Evolutionary conservation across 2,329 filamentous ascomycete genomes (phyloP), one percentile per base, ranked within the genome.

Genomic region (Ilyonectria robusta): DNA sequence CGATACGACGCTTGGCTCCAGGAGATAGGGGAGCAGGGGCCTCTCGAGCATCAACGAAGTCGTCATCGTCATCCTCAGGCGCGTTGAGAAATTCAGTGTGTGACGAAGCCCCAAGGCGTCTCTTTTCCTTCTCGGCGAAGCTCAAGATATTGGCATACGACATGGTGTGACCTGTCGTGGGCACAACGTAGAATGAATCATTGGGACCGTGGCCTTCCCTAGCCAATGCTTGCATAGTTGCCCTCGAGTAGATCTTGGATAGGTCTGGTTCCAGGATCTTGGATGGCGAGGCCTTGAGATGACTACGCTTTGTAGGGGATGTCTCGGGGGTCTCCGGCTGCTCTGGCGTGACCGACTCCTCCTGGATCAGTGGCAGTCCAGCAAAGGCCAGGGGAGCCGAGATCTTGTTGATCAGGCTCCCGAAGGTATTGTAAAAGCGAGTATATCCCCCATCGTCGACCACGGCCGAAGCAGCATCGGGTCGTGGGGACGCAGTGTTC

Each of bases 181-280:
- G 96, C 1, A 99, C 96, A 1, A 98, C 93, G 78, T 98, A 98
- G 83, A 99, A 99, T 9, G 93, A 96, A 74, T 93, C 93, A 65
- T 86, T 88, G 17, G 88, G 84, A 17, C 87, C 86, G 31, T 91
- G 87, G 0, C 89, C 89, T 33, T 92, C 91, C 62, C 93, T 91
- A 21, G 90, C 87, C 47, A 97, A 87, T 1, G 95, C 94, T 58
- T 92, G 89, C 60, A 98, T 87, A 4, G 95, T 94, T 13, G 95
- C 94, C 71, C 90, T 91, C 46, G 94, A 97, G 79, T 97, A 97
- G 33, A 97, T 89, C 67, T 91, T 93, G 73, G 89, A 91, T 29
- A 97, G 87, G 72, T 98, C 94, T 0, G 94, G 93, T 50, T 76
- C 74, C 23, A 70, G 21, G 23, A 75, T 62, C 63, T 69, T 76